These are phyloP conservation scores for Chlamydomonas reinhardtii DNA, from an alignment of 163 green algal genomes.

Conservation along the genomic window DNA sequence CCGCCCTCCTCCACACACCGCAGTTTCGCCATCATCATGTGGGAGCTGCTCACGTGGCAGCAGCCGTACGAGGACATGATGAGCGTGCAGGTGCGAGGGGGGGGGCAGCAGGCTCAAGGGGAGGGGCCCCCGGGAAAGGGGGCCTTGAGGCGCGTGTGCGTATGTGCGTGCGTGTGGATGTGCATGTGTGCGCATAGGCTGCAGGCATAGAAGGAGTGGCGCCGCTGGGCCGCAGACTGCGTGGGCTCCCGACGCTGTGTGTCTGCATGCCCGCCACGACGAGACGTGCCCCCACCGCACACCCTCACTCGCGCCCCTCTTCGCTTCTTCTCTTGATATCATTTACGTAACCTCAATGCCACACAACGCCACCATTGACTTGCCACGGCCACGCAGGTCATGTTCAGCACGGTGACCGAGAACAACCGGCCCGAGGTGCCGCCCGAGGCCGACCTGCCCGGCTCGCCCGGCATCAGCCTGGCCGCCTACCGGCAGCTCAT, in stretches of 20 bases:
- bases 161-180: too few species aligned
- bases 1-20: too few species aligned
- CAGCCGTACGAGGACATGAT: slow-evolving; percentile 79
- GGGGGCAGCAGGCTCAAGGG: neutral
- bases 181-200: too few species aligned
- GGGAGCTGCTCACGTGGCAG: slow-evolving; percentile 78
- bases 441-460: slow-evolving; percentile 57
- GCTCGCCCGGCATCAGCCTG: slow-evolving; percentile 56
- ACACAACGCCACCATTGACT: too few species aligned
- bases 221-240: too few species aligned
- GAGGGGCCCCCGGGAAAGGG: too few species aligned
- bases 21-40: slow-evolving; percentile 75
- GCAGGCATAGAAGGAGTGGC: too few species aligned
- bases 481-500: slow-evolving; percentile 62
- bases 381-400: slow-evolving; percentile 63
- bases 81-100: neutral
- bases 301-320: neutral
- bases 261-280: too few species aligned
- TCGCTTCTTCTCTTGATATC: neutral
- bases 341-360: too few species aligned
- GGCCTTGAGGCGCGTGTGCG: too few species aligned
- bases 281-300: neutral
- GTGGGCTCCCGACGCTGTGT: too few species aligned
- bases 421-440: slow-evolving; percentile 61
- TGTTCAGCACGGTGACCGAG: slow-evolving; percentile 56